A percentile compares a stretch with the other conserved stretches of the same genome.
Conservation (phyloP, 116 monocot species). For the Posidonia oceanica region DNA sequence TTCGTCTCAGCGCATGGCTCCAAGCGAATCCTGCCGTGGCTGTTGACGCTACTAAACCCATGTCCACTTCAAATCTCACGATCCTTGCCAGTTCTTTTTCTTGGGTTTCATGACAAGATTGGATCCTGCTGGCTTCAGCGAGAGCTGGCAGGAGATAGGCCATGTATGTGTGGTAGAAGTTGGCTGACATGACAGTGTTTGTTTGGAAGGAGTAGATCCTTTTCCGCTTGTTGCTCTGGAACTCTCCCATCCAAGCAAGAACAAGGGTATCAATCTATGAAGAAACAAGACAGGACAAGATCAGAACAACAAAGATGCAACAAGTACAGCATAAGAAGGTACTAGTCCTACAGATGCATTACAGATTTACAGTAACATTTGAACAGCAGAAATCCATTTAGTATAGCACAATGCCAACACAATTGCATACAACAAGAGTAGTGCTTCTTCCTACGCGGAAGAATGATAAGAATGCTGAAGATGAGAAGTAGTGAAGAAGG, state of each 20-base stretch:
- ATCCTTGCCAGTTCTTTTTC: conserved; percentile 1
- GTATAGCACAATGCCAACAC: no score
- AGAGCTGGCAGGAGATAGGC: conserved; percentile 9
- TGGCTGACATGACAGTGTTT: neutral
- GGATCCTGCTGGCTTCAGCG: neutral
- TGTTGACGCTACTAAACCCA: neutral
- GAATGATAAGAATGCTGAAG: no score
- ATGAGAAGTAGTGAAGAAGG: neutral
- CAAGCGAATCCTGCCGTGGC: conserved; percentile 5
- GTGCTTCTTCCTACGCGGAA: no score
- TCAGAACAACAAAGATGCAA: neutral
- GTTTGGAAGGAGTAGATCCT: conserved; percentile 1
- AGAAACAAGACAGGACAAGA: neutral
- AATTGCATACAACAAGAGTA: no score
- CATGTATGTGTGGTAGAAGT: conserved; percentile 8
- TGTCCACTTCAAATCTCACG: conserved; percentile 34
- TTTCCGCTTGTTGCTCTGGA: neutral
- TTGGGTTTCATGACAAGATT: neutral
- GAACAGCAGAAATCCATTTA: neutral
- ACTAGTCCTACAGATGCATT: no score
- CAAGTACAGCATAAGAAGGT: no score
- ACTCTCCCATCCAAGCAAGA: neutral
- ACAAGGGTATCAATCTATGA: neutral
- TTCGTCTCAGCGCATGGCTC: conserved; percentile 23
- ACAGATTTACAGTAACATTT: neutral